These are phyloP conservation scores for Trametes elegans DNA, from an alignment of 768 basidiomycete genomes.

Conservation along the genomic window DNA sequence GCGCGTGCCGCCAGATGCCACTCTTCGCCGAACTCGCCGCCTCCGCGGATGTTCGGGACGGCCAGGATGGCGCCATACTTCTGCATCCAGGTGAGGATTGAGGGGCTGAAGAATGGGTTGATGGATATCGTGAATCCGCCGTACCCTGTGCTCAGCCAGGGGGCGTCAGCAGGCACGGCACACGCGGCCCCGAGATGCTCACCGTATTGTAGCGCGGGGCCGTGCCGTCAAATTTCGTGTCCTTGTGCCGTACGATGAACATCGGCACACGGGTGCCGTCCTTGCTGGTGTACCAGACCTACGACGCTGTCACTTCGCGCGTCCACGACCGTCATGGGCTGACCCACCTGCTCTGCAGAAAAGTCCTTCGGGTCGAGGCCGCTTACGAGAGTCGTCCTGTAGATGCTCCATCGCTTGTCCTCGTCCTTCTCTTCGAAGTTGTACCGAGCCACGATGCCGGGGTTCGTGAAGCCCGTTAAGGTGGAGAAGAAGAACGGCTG, in stretches of 20 bases:
- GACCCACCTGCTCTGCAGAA: conserved; percentile 54
- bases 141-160: conserved; percentile 51
- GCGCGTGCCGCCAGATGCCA: conserved; percentile 76
- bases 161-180: not conserved
- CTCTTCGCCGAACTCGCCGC: conserved; percentile 79
- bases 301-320: not conserved
- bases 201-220: conserved; percentile 83
- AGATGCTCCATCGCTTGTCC: conserved; percentile 58
- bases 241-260: conserved; percentile 79
- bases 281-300: conserved; percentile 78
- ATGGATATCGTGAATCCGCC: conserved; percentile 80
- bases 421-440: conserved; percentile 44
- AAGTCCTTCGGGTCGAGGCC: conserved; percentile 70
- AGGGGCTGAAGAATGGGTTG: conserved; percentile 67
- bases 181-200: conserved; percentile 6
- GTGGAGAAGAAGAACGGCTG: conserved; percentile 63
- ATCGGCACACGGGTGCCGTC: conserved; percentile 83
- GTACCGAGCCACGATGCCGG: conserved; percentile 63
- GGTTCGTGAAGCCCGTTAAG: conserved; percentile 68
- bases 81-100: conserved; percentile 71
- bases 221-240: conserved; percentile 66
- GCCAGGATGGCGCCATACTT: conserved; percentile 68
- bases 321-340: not conserved
- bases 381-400: conserved; percentile 53
- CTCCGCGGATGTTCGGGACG: conserved; percentile 48